Percentiles rank a stretch among this genome's conserved stretches.
Conservation (phyloP, 495 filamentous ascomycete species). For the Penicillium arizonense region DNA sequence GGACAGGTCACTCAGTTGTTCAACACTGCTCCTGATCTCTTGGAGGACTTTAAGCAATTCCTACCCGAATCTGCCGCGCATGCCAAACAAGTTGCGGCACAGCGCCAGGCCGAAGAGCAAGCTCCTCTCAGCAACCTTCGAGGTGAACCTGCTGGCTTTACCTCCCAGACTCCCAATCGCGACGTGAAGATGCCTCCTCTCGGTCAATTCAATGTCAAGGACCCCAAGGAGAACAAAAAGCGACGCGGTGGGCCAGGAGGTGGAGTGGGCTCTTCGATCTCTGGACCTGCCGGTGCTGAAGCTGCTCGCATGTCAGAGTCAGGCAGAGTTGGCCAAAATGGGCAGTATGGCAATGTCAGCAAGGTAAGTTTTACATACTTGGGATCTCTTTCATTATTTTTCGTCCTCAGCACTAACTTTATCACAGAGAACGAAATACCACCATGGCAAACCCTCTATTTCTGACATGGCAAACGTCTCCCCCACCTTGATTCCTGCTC, state of each 20-base stretch:
- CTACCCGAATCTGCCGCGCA: conserved; percentile 94
- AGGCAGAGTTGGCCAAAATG: conserved; percentile 26
- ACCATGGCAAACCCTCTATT: conserved; percentile 60
- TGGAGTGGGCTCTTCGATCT: conserved; percentile 25
- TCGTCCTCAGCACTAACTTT: not conserved
- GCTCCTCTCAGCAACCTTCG: conserved; percentile 59
- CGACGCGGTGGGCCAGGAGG: conserved; percentile 52
- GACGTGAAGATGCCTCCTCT: conserved; percentile 83
- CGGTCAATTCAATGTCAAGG: conserved; percentile 81
- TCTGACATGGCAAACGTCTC: conserved; percentile 72
- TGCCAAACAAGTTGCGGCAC: conserved; percentile 57
- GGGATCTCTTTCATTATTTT: not conserved
- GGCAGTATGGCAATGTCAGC: conserved; percentile 45
- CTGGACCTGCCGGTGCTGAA: conserved; percentile 33
- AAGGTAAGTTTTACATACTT: conserved; percentile 42
- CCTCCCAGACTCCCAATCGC: conserved; percentile 50
- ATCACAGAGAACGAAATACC: conserved; percentile 59
- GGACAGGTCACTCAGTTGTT: conserved; percentile 95
- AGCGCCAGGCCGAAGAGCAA: conserved; percentile 43
- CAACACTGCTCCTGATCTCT: conserved; percentile 87
- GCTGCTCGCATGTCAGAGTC: conserved; percentile 36
- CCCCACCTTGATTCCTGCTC: conserved; percentile 79
- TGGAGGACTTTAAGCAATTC: conserved; percentile 99
- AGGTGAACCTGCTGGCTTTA: conserved; percentile 45
- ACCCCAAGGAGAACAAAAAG: conserved; percentile 78